Evolutionary conservation across 2,329 filamentous ascomycete genomes (phyloP).

Genomic region (Cercospora sesami): DNA sequence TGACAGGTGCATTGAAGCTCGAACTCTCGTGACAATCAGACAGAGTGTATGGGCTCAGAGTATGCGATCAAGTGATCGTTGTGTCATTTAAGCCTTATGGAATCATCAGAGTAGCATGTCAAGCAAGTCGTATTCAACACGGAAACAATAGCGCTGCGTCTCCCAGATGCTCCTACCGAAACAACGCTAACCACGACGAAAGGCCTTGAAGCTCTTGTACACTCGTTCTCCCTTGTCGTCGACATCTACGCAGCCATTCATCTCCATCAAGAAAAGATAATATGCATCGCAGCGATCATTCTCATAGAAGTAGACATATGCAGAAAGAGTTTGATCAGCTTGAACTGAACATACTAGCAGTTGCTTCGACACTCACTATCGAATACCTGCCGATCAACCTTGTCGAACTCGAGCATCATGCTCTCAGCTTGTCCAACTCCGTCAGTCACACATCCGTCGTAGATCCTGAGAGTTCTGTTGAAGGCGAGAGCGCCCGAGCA

Average conservation of each 20-base stretch:
- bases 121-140: background rate
- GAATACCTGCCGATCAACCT: background rate
- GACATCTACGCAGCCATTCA: background rate
- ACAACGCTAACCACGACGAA: background rate
- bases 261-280: background rate
- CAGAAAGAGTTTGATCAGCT: background rate
- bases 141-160: background rate
- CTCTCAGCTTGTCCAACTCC: slow-evolving; percentile 1
- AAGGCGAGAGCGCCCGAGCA: background rate
- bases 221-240: background rate
- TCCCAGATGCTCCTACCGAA: background rate
- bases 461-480: background rate
- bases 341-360: background rate
- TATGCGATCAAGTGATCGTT: background rate
- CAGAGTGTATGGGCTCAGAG: background rate
- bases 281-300: background rate
- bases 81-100: background rate
- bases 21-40: background rate
- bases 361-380: background rate
- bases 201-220: background rate
- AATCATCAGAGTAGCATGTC: background rate
- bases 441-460: slow-evolving; percentile 1
- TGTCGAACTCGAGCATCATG: background rate
- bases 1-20: background rate
- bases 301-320: background rate